A percentile compares a stretch with the other conserved stretches of the same genome.
Conservation (phyloP, 2,329 filamentous ascomycete genomes). For the Alternaria viburni region DNA sequence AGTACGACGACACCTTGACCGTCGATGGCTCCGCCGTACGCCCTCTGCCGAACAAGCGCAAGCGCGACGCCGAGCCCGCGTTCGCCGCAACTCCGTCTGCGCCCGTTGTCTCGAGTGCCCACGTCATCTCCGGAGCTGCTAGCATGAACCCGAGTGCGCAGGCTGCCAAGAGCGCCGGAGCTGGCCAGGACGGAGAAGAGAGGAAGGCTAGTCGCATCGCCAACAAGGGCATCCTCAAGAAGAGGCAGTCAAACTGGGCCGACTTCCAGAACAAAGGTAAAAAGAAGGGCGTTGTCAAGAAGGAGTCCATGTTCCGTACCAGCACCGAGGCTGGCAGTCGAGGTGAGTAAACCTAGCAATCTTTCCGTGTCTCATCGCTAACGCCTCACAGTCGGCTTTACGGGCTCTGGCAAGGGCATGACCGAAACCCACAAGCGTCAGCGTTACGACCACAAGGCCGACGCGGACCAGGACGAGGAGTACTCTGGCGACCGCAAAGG, state of each 20-base stretch:
- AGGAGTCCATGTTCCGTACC: conserved; percentile 97
- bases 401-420: conserved; percentile 94
- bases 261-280: conserved; percentile 79
- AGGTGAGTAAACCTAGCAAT: conserved; percentile 63
- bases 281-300: conserved; percentile 73
- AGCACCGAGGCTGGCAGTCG: conserved; percentile 84
- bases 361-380: conserved; percentile 17
- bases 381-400: conserved; percentile 79
- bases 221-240: conserved; percentile 90
- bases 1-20: conserved; percentile 87
- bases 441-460: conserved; percentile 74
- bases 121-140: conserved; percentile 70
- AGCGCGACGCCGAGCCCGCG: conserved; percentile 85
- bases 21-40: conserved; percentile 57
- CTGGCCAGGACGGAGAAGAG: conserved; percentile 62
- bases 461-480: conserved; percentile 35
- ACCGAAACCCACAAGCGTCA: conserved; percentile 84
- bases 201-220: conserved; percentile 81
- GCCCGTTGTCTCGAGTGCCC: conserved; percentile 47
- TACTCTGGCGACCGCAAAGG: conserved; percentile 12
- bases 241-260: conserved; percentile 91
- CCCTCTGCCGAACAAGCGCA: conserved; percentile 50
- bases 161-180: conserved; percentile 69
- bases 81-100: conserved; percentile 56
- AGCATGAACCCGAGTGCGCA: conserved; percentile 70